phyloP scores from a whole-genome alignment of 371 early-diverging fungal species.

The Haplosporangium sp. region DNA sequence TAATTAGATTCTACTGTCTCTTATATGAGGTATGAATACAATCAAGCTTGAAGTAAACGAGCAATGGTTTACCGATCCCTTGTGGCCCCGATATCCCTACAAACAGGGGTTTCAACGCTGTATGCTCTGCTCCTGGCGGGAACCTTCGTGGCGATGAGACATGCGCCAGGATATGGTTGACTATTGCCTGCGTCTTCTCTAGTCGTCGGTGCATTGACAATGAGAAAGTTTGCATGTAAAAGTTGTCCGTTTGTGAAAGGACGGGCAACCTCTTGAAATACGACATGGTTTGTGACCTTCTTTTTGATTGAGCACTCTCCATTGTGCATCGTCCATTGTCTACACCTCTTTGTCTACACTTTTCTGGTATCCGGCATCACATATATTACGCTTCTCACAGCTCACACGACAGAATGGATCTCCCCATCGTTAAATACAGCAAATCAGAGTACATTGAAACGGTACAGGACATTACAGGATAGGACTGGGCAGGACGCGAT shows the following conservation, averaged over 20 bases:
- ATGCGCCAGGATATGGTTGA: conserved; percentile 42
- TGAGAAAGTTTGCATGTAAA: not conserved
- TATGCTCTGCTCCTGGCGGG: conserved; percentile 27
- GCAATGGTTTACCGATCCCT: conserved; percentile 67
- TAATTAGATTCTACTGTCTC: not conserved
- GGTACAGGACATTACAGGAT: conserved; percentile 55
- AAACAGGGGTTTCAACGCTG: conserved; percentile 64
- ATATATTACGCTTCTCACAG: too few species aligned
- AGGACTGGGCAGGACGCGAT: too few species aligned
- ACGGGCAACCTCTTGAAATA: too few species aligned
- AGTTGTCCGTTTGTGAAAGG: not conserved
- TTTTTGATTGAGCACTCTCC: too few species aligned
- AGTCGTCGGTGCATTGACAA: conserved; percentile 24
- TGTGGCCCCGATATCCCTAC: conserved; percentile 85
- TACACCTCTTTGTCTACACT: too few species aligned
- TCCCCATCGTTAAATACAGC: conserved; percentile 71
- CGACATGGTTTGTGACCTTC: too few species aligned
- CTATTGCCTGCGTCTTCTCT: conserved; percentile 42
- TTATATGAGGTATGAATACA: too few species aligned
- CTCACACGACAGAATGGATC: conserved; percentile 69
- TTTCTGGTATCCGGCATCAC: too few species aligned
- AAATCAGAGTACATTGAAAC: conserved; percentile 87
- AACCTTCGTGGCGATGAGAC: conserved; percentile 31
- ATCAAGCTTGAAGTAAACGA: too few species aligned
- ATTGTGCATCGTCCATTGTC: too few species aligned